These are phyloP conservation scores for Trichosporon asahii DNA, from an alignment of 1,284 basidiomycete species.

Conservation along the genomic window DNA sequence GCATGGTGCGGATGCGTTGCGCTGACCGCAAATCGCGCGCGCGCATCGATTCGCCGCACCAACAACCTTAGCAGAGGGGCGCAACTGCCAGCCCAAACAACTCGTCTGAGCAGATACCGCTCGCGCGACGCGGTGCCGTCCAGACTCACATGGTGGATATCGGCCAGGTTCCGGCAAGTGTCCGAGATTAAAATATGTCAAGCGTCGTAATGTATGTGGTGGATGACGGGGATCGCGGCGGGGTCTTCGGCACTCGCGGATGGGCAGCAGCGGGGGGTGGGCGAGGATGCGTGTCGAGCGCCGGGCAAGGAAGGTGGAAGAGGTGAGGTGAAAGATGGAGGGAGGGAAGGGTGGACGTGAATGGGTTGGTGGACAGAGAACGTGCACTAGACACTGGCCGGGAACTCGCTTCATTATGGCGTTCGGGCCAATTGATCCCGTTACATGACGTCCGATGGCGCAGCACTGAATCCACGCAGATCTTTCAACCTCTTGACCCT, in stretches of 20 bases:
- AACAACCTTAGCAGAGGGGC: background rate
- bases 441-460: background rate
- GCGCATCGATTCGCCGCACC: background rate
- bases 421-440: background rate
- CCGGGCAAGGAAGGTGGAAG: background rate
- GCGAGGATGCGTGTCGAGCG: background rate
- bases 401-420: background rate
- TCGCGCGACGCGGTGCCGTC: background rate
- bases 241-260: background rate
- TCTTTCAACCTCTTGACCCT: background rate
- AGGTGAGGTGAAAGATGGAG: background rate
- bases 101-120: background rate
- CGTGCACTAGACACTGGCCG: background rate
- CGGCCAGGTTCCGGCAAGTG: background rate
- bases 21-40: background rate
- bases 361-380: conserved; percentile 3
- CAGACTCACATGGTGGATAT: background rate
- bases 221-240: background rate
- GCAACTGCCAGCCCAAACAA: background rate
- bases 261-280: background rate
- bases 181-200: background rate
- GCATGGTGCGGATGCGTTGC: background rate
- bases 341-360: background rate
- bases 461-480: background rate
- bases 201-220: background rate